phyloP scores from a whole-genome alignment of 257 asterid genomes.

The Striga asiatica region DNA sequence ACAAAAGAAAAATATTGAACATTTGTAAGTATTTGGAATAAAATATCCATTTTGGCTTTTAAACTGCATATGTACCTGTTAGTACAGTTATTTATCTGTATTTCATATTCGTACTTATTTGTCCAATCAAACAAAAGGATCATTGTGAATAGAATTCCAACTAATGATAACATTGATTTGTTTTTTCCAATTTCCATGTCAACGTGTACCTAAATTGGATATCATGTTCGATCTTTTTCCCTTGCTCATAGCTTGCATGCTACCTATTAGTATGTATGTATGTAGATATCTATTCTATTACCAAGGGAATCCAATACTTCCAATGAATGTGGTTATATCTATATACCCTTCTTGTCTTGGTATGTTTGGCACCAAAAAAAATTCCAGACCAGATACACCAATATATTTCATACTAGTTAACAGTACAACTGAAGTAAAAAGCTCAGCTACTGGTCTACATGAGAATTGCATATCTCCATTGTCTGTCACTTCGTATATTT shows the following conservation, averaged over 20 bases:
- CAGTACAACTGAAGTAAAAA: conserved; percentile 2
- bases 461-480: no score
- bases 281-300: background rate
- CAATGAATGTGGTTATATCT: conserved; percentile 5
- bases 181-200: background rate
- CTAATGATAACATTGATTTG: background rate
- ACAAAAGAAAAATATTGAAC: background rate
- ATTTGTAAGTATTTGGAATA: conserved; percentile 3
- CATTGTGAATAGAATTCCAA: background rate
- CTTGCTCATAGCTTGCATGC: background rate
- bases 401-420: background rate
- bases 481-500: background rate
- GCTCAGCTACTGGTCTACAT: background rate
- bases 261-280: background rate
- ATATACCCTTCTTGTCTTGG: background rate
- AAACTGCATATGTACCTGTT: conserved; percentile 7
- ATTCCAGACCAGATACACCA: background rate
- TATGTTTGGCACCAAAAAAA: background rate
- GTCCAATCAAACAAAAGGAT: background rate
- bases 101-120: background rate
- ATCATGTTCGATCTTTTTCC: background rate
- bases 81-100: background rate
- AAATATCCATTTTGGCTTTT: background rate
- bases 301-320: conserved; percentile 2
- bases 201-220: background rate